These are phyloP conservation scores for Peronospora belbahrii DNA, from an alignment of 352 stramenopile species.

Conservation along the genomic window DNA sequence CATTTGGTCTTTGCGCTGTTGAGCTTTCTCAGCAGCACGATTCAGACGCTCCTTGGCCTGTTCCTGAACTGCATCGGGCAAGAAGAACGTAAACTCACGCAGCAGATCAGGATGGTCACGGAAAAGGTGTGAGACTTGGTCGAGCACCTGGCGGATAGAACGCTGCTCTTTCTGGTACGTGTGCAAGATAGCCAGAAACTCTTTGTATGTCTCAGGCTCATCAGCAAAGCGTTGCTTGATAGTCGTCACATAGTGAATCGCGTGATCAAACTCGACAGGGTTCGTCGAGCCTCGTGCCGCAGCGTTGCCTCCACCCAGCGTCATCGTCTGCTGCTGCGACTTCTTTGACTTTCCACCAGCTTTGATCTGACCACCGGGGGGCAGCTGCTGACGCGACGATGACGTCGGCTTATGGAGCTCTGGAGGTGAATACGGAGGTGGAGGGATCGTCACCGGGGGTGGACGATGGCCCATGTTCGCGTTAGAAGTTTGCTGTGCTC, in stretches of 20 bases:
- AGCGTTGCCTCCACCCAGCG: slow-evolving; percentile 18
- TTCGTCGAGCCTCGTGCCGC: slow-evolving; percentile 51
- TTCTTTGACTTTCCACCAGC: slow-evolving; percentile 56
- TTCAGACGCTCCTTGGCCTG: slow-evolving; percentile 94
- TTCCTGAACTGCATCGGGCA: slow-evolving; percentile 97
- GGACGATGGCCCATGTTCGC: slow-evolving; percentile 45
- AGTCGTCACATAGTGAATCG: slow-evolving; percentile 98
- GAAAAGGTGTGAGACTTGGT: slow-evolving; percentile 98
- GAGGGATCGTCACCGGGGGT: slow-evolving; percentile 62
- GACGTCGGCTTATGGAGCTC: slow-evolving; percentile 43
- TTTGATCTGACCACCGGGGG: slow-evolving; percentile 23
- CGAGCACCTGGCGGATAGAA: slow-evolving; percentile 95
- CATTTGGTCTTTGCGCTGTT: slow-evolving; percentile 78
- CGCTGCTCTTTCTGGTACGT: slow-evolving; percentile 99
- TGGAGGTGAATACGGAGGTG: slow-evolving; percentile 50
- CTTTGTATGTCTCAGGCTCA: slow-evolving; percentile 97
- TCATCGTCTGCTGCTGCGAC: slow-evolving; percentile 26
- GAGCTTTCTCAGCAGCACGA: slow-evolving; percentile 91
- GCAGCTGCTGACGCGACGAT: slow-evolving; percentile 42
- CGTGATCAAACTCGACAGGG: slow-evolving; percentile 98
- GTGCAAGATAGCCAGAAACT: slow-evolving; percentile 99
- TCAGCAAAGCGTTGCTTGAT: slow-evolving; percentile 98
- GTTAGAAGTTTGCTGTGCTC: slow-evolving; percentile 20
- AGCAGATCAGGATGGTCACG: slow-evolving; percentile 98
- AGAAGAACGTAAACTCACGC: slow-evolving; percentile 99